Evolutionary conservation across 2,329 filamentous ascomycete species (phyloP), one percentile per base, ranked within the genome.

Genomic region (Colletotrichum sp.): DNA sequence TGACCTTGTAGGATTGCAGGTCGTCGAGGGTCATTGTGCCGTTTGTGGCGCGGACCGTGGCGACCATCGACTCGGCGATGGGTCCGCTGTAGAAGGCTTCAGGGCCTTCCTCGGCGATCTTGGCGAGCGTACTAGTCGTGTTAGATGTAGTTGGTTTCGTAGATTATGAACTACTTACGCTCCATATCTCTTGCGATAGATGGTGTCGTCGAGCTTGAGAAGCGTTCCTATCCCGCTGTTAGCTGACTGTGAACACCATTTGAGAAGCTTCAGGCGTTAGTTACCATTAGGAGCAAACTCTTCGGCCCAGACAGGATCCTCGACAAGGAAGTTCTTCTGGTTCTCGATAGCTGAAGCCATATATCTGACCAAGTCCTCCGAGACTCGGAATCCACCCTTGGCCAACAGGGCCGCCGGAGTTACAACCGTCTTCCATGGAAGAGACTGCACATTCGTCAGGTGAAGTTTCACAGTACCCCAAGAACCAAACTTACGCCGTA

Each of bases 1-100:
- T 87, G n/a, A 94, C 87, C 1, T 89, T 89, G 86, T 98, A 99
- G 78, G 92, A 91, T 55, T 87, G 86, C 34, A 98, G 87, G 84
- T 99, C 96, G 0, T 92, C 89, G 2, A 97, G 82, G 0, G 95
- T 96, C 93, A 98, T 96, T 13, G 92, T 96, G n/a, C 96, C 96
- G 78, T 96, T 95, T 3, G 88, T 85, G 1, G 88, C 86, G 80
- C 93, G 92, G 21, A 98, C 85, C 0, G 92, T 90, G 18, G 90
- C 86, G 80, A 98, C 93, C 72, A 93, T 96, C 1, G 93, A 91
- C 79, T 95, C 87, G 30, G 96, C 94, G 92, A 96, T 92, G 1
- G 91, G 86, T 1, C 95, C 95, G 0, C 86, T 87, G 82, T 98
- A 97, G 81, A 97, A 96, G 2, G 90, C 92, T 81, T 95, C 91